These are phyloP conservation scores for Aspergillus piperis DNA, from an alignment of 2,329 filamentous ascomycete species.

Conservation along the genomic window DNA sequence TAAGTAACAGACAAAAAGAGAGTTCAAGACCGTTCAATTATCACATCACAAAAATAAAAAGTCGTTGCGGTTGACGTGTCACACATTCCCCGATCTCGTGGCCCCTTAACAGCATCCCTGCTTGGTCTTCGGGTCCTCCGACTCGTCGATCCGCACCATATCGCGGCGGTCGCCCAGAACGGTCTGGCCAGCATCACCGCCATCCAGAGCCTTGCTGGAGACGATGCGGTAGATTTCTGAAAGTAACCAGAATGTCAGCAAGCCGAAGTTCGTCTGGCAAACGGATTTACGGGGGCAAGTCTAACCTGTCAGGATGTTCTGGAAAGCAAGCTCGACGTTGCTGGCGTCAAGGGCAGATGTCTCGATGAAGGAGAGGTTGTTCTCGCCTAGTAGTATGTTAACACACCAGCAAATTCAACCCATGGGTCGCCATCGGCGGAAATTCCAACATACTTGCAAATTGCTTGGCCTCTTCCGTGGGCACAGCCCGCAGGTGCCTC, in stretches of 20 bases:
- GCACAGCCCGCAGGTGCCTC: conserved; percentile 93
- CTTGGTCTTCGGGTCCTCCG: conserved; percentile 77
- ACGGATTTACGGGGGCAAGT: conserved; percentile 14
- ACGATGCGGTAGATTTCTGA: conserved; percentile 99
- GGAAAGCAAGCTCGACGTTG: conserved; percentile 98
- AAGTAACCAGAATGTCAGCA: conserved; percentile 10
- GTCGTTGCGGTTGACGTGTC: conserved; percentile 37
- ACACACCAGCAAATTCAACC: neutral
- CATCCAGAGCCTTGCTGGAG: conserved; percentile 94
- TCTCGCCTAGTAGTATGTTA: conserved; percentile 68
- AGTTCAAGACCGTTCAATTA: conserved; percentile 41
- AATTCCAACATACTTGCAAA: conserved; percentile 75
- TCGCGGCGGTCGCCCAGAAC: conserved; percentile 78
- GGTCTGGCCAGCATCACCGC: conserved; percentile 77
- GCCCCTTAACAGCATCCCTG: conserved; percentile 44
- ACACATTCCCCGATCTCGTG: conserved; percentile 19
- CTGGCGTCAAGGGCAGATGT: conserved; percentile 97
- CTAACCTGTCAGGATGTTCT: conserved; percentile 97
- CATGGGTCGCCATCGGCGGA: neutral
- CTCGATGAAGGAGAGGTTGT: conserved; percentile 98
- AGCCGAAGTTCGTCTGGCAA: neutral
- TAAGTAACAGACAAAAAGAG: conserved; percentile 40
- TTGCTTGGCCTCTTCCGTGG: conserved; percentile 95
- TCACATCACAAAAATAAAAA: conserved; percentile 43
- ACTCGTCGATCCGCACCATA: conserved; percentile 80